phyloP scores from a whole-genome alignment of 2,329 filamentous ascomycete genomes.

The Fusarium mundagurra region DNA sequence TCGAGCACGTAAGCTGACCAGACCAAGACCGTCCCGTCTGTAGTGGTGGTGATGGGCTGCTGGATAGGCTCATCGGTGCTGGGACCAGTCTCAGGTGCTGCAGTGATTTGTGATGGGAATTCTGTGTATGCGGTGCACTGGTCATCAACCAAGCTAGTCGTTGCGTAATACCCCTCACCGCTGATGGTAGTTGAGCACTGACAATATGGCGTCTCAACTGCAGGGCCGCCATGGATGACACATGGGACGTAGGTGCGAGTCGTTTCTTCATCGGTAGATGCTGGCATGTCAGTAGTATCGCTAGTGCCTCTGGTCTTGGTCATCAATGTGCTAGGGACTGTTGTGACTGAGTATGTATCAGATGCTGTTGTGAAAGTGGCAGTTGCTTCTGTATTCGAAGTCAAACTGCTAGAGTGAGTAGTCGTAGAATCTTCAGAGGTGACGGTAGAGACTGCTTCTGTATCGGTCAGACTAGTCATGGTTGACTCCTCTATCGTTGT shows the following conservation, averaged over 20 bases:
- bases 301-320: background rate
- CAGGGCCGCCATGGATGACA: background rate
- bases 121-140: background rate
- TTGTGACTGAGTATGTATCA: background rate
- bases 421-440: background rate
- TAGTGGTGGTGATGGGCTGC: background rate
- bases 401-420: background rate
- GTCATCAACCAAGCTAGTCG: background rate
- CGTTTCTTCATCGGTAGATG: background rate
- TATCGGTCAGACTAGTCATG: background rate
- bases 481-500: background rate
- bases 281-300: accelerated
- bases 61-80: background rate
- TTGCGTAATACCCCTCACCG: background rate
- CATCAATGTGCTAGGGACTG: background rate
- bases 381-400: background rate
- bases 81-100: background rate
- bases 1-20: background rate
- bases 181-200: background rate
- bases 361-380: background rate
- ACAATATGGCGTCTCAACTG: background rate
- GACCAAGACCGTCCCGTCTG: background rate
- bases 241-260: background rate
- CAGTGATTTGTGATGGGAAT: background rate
- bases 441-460: background rate